These are phyloP conservation scores for Coemansia sp. DNA, from an alignment of 192 early-diverging fungal genomes.

Conservation along the genomic window DNA sequence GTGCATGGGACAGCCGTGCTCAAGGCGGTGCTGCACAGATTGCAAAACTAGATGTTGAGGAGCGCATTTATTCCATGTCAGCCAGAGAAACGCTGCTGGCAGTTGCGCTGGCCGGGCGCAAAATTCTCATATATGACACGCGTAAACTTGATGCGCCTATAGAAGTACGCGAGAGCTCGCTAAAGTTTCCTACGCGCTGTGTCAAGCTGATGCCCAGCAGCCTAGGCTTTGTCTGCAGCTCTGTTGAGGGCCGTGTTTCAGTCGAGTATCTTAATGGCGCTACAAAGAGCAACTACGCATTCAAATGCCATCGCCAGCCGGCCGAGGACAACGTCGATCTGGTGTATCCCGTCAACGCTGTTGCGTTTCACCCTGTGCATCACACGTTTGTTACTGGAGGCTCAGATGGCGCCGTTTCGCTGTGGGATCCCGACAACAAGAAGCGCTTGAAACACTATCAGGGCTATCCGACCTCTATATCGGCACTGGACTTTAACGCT, in stretches of 20 bases:
- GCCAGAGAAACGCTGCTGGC: conserved; percentile 68
- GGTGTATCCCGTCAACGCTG: conserved; percentile 90
- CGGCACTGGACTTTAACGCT: conserved; percentile 77
- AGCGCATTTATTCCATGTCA: conserved; percentile 88
- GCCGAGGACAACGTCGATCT: conserved; percentile 71
- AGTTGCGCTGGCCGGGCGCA: conserved; percentile 79
- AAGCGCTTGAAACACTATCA: conserved; percentile 85
- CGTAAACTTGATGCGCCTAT: conserved; percentile 75
- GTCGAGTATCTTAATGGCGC: conserved; percentile 88
- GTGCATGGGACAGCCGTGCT: conserved; percentile 52
- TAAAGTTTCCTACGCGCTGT: conserved; percentile 88
- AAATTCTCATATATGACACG: conserved; percentile 81
- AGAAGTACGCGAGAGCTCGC: conserved; percentile 70
- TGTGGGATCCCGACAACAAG: conserved; percentile 92
- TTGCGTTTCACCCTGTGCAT: conserved; percentile 89
- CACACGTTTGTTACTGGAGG: conserved; percentile 97
- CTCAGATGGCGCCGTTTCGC: conserved; percentile 83
- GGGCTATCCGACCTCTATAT: conserved; percentile 77
- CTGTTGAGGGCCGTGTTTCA: conserved; percentile 92
- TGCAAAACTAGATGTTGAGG: conserved; percentile 25
- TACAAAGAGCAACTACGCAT: conserved; percentile 80
- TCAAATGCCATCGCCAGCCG: conserved; percentile 91
- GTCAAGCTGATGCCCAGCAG: conserved; percentile 86
- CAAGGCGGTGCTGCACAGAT: conserved; percentile 45
- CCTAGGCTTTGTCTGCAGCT: conserved; percentile 84